A percentile compares a stretch with the other conserved stretches of the same genome.
These are phyloP conservation scores for Corallochytrium limacisporum DNA, from an alignment of 78 protist genomes.

Conservation along the genomic window DNA sequence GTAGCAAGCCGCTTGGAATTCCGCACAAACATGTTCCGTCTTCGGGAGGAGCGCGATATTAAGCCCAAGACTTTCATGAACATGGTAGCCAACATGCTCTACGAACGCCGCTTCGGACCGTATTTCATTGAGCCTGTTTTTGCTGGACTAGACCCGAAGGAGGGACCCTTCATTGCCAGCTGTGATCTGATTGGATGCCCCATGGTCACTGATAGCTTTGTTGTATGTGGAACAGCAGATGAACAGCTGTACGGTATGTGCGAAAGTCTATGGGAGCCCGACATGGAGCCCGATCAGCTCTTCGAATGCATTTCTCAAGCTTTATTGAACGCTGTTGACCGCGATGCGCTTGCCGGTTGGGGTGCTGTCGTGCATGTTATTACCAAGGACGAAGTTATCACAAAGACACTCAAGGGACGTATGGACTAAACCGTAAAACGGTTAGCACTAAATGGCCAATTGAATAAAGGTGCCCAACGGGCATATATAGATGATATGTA, in stretches of 20 bases:
- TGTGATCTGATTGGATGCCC: slow-evolving; percentile 86
- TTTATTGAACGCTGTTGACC: slow-evolving; percentile 65
- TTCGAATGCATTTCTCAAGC: slow-evolving; percentile 52
- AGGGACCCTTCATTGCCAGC: slow-evolving; percentile 56
- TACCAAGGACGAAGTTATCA: slow-evolving; percentile 1
- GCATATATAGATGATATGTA: too few species aligned
- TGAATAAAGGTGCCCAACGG: too few species aligned
- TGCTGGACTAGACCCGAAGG: slow-evolving; percentile 66
- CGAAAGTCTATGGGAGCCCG: slow-evolving; percentile 58
- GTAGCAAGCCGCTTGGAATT: slow-evolving; percentile 34
- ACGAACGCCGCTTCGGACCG: slow-evolving; percentile 86
- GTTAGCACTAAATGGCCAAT: too few species aligned
- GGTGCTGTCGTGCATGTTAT: slow-evolving; percentile 82
- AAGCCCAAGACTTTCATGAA: slow-evolving; percentile 52
- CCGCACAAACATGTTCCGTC: slow-evolving; percentile 54
- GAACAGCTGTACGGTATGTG: slow-evolving; percentile 72
- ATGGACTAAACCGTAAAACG: slow-evolving; percentile 15
- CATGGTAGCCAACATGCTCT: slow-evolving; percentile 53
- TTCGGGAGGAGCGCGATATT: slow-evolving; percentile 85
- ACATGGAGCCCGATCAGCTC: slow-evolving; percentile 38
- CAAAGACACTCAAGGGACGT: slow-evolving; percentile 1
- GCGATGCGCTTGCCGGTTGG: slow-evolving; percentile 90
- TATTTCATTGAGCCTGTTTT: slow-evolving; percentile 83
- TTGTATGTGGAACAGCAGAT: slow-evolving; percentile 69
- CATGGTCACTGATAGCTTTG: slow-evolving; percentile 57